A percentile compares a stretch with the other conserved stretches of the same genome.
phyloP scores from a whole-genome alignment of 805 yeast genomes.

The Kazachstania viticola region DNA sequence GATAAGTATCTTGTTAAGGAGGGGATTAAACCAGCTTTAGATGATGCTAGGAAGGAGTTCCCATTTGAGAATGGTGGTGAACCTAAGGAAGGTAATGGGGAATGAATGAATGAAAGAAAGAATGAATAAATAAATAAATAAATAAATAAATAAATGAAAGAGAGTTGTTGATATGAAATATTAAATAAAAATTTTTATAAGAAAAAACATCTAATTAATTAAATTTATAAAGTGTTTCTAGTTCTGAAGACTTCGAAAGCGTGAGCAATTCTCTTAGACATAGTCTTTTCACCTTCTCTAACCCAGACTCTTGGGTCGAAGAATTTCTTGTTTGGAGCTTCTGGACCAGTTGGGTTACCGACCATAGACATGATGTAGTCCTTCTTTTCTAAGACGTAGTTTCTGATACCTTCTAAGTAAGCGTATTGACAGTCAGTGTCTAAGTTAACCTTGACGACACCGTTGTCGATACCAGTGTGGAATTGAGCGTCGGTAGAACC shows the following conservation, averaged over 20 bases:
- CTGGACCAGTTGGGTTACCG: constrained; percentile 99
- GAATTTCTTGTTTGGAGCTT: constrained; percentile 99
- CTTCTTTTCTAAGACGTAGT: constrained; percentile 90
- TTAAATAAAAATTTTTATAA: no score
- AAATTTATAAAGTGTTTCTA: constrained; percentile 41
- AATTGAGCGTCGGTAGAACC: constrained; percentile 91
- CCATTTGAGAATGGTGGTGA: constrained; percentile 70
- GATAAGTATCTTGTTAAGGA: constrained; percentile 57
- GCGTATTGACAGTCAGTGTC: constrained; percentile 99
- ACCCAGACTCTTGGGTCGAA: constrained; percentile 99
- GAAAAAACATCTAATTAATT: no score
- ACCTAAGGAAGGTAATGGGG: constrained; percentile 11
- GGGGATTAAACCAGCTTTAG: constrained; percentile 73
- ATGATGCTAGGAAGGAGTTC: constrained; percentile 81
- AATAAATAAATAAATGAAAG: background rate
- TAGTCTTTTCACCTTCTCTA: constrained; percentile 99
- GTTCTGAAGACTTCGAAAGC: constrained; percentile 85
- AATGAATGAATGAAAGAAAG: background rate
- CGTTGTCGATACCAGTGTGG: constrained; percentile 79
- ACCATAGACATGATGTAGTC: constrained; percentile 82
- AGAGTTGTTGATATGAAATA: no score
- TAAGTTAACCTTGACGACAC: constrained; percentile 98
- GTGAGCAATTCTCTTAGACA: constrained; percentile 73
- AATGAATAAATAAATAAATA: background rate
- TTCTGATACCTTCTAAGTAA: constrained; percentile 93